phyloP scores from a whole-genome alignment of 192 early-diverging fungal species.

The Coemansia sp. region DNA sequence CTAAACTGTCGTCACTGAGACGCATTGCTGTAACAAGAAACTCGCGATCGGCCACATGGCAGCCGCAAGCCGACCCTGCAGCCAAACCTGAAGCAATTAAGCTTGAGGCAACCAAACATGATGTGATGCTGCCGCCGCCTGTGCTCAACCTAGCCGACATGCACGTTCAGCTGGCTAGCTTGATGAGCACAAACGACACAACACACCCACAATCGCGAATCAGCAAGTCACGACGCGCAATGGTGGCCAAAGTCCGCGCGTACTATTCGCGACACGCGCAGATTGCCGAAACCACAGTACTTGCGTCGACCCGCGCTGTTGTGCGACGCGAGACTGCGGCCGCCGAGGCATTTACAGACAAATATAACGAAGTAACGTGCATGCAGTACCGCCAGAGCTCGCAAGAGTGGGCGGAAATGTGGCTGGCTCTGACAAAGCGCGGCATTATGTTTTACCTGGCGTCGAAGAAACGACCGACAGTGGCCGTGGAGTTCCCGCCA shows the following conservation, averaged over 20 bases:
- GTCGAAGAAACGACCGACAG: conserved; percentile 28
- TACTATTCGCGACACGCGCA: conserved; percentile 28
- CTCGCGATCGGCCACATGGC: conserved; percentile 26
- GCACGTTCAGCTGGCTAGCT: conserved; percentile 6
- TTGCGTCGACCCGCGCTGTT: conserved; percentile 37
- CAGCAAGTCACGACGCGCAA: conserved; percentile 12
- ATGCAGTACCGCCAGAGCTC: conserved; percentile 24
- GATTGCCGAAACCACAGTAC: conserved; percentile 31
- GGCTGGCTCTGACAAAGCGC: conserved; percentile 43
- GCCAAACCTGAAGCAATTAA: too few relatives aligned
- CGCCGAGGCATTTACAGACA: conserved; percentile 17
- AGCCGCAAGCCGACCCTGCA: conserved; percentile 4
- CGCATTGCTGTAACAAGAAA: conserved; percentile 27
- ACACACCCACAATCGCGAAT: conserved; percentile 12
- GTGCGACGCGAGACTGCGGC: conserved; percentile 40
- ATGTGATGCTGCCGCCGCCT: background rate
- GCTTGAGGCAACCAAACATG: background rate
- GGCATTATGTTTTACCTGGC: conserved; percentile 38
- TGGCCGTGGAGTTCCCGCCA: conserved; percentile 30
- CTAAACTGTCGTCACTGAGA: conserved; percentile 21
- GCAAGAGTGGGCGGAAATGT: conserved; percentile 53
- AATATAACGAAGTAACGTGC: conserved; percentile 50
- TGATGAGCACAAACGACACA: background rate
- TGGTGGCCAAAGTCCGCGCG: conserved; percentile 36
- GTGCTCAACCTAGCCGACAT: conserved; percentile 9